Percentiles rank a stretch among this genome's conserved stretches.
Conservation (phyloP, 2,329 filamentous ascomycete species). For the Metarhizium robertsii region DNA sequence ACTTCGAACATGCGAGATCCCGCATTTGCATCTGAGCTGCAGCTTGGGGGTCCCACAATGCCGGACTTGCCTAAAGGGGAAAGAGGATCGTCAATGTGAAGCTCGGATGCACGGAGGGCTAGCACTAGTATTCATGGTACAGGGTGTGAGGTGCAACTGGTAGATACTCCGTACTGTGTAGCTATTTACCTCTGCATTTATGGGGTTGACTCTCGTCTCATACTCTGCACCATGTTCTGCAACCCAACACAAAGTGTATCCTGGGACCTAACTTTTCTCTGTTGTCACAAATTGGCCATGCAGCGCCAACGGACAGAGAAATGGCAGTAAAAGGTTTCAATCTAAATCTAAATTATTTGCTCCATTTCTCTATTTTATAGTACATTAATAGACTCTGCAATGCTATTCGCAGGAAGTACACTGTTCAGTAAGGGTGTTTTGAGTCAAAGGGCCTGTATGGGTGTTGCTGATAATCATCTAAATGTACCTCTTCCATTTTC, state of each 20-base stretch:
- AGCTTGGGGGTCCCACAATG: slow-evolving; percentile 3
- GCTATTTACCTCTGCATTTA: too few species aligned
- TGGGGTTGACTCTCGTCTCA: too few species aligned
- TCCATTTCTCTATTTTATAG: not conserved
- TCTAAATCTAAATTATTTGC: not conserved
- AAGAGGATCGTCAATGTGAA: not conserved
- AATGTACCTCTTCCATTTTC: slow-evolving; percentile 1
- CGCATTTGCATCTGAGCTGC: slow-evolving; percentile 7
- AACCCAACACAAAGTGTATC: too few species aligned
- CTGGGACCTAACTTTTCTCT: too few species aligned
- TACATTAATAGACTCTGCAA: not conserved
- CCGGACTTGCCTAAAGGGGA: slow-evolving; percentile 13
- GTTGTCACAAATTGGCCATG: not conserved
- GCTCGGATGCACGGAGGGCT: too few species aligned
- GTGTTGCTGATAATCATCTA: not conserved
- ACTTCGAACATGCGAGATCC: slow-evolving; percentile 8
- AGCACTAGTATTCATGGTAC: too few species aligned
- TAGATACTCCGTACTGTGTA: too few species aligned
- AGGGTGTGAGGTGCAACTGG: too few species aligned
- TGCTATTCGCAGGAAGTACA: not conserved
- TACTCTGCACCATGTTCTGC: too few species aligned
- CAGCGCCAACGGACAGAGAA: not conserved
- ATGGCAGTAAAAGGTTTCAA: not conserved
- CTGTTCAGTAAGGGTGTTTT: not conserved
- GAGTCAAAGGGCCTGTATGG: not conserved